Conservation (phyloP, 441 rosid genomes). For the Pelargonium fulgidum region DNA sequence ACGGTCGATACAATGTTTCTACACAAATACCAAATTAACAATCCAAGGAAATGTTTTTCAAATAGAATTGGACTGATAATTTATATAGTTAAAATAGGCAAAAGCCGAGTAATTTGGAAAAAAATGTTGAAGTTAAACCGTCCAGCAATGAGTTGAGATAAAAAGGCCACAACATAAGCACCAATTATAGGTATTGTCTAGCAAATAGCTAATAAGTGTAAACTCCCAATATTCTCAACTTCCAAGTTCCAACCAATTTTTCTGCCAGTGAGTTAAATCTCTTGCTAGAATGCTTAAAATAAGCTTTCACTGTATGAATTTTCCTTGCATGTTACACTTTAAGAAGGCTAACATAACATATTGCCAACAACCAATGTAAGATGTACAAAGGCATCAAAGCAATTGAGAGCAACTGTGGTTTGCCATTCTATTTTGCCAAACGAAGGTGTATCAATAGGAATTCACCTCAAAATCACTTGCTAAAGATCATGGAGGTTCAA, state of each 20-base stretch:
- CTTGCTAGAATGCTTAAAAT: background rate
- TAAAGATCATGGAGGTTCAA: background rate
- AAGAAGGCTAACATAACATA: no score
- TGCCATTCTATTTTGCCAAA: background rate
- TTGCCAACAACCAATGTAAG: no score
- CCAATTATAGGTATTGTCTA: background rate
- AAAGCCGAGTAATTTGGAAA: background rate
- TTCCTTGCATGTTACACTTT: background rate
- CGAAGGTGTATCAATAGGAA: background rate
- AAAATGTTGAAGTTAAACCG: background rate
- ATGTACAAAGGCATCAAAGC: no score
- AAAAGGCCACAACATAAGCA: background rate
- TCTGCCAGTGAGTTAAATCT: background rate
- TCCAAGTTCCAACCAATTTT: background rate
- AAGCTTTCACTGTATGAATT: background rate
- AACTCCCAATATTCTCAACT: background rate
- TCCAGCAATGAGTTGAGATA: background rate
- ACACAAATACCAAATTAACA: slow-evolving; percentile 19
- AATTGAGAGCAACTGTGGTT: background rate
- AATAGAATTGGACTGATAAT: background rate
- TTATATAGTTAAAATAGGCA: background rate
- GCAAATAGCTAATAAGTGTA: background rate
- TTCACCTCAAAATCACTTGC: background rate
- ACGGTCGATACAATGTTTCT: slow-evolving; percentile 98
- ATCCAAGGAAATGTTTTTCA: background rate